phyloP scores from a whole-genome alignment of 2,329 filamentous ascomycete species.

The Xylaria sp. region DNA sequence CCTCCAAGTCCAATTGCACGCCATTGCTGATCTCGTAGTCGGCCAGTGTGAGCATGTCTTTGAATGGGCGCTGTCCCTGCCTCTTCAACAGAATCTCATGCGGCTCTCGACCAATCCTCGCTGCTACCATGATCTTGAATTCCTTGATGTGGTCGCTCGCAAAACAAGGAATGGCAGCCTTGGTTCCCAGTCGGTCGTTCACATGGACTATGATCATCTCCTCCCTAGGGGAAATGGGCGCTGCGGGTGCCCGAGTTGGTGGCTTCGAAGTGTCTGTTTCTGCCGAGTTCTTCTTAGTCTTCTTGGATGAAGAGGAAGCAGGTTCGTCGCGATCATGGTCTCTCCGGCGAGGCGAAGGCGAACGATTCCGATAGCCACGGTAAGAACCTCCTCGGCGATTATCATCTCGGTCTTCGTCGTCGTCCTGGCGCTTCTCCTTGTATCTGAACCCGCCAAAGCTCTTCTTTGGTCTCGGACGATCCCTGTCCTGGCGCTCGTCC shows the following conservation, averaged over 20 bases:
- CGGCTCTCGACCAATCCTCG: slow-evolving; percentile 86
- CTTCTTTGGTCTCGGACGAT: slow-evolving; percentile 48
- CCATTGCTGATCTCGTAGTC: slow-evolving; percentile 97
- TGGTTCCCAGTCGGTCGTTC: slow-evolving; percentile 96
- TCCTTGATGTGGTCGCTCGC: slow-evolving; percentile 84
- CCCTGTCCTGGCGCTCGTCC: slow-evolving; percentile 33
- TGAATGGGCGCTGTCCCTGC: slow-evolving; percentile 93
- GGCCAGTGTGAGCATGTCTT: slow-evolving; percentile 85
- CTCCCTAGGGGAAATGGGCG: slow-evolving; percentile 59
- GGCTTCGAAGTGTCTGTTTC: slow-evolving; percentile 50
- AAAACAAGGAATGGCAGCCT: slow-evolving; percentile 90
- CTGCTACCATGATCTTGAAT: slow-evolving; percentile 92
- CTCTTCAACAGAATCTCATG: slow-evolving; percentile 93
- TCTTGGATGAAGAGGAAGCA: slow-evolving; percentile 43
- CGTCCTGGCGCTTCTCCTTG: slow-evolving; percentile 65
- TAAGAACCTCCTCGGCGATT: slow-evolving; percentile 56
- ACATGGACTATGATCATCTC: slow-evolving; percentile 95
- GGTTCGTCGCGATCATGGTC: slow-evolving; percentile 53
- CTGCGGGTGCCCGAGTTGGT: slow-evolving; percentile 47
- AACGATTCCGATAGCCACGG: slow-evolving; percentile 63
- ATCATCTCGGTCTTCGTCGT: slow-evolving; percentile 59
- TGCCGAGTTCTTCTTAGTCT: slow-evolving; percentile 49
- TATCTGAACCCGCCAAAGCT: slow-evolving; percentile 65
- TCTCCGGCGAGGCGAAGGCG: slow-evolving; percentile 52
- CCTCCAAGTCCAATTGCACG: slow-evolving; percentile 74